Evolutionary conservation across 331 rosid species (phyloP).

Genomic region (Acacia pycnantha): DNA sequence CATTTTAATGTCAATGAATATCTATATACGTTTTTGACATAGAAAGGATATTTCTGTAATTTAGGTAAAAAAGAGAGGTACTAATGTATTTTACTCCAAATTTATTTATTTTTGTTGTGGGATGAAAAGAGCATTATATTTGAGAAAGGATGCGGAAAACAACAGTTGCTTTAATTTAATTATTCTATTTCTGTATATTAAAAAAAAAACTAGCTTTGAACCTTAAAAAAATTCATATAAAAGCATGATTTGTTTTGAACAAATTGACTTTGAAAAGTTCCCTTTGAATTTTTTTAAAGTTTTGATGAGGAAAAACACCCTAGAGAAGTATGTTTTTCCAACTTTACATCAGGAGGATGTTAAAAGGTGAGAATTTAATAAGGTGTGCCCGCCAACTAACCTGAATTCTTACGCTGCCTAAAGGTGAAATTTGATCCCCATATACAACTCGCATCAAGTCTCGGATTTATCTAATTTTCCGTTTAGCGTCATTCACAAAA

Average conservation of each 20-base stretch:
- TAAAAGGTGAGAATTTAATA: too few relatives aligned
- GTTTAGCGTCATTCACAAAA: neutral
- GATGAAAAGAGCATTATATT: neutral
- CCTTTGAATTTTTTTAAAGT: neutral
- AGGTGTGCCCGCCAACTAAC: neutral
- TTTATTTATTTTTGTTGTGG: neutral
- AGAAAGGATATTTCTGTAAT: too few relatives aligned
- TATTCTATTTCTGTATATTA: too few relatives aligned
- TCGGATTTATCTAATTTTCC: neutral
- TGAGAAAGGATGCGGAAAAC: neutral
- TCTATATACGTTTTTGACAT: too few relatives aligned
- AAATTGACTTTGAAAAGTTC: neutral
- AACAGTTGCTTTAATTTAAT: neutral
- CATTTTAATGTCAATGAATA: too few relatives aligned
- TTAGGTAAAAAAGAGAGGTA: too few relatives aligned
- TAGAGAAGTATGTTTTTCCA: neutral
- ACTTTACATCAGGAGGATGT: neutral
- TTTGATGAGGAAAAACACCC: neutral
- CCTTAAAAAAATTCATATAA: neutral
- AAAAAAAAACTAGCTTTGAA: neutral
- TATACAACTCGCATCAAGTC: too few relatives aligned
- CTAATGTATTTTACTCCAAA: too few relatives aligned
- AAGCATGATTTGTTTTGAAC: neutral
- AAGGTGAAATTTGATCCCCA: too few relatives aligned
- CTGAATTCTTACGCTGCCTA: neutral